Evolutionary conservation across 768 basidiomycete species (phyloP).

Genomic region (Macrolepiota fuliginosa): DNA sequence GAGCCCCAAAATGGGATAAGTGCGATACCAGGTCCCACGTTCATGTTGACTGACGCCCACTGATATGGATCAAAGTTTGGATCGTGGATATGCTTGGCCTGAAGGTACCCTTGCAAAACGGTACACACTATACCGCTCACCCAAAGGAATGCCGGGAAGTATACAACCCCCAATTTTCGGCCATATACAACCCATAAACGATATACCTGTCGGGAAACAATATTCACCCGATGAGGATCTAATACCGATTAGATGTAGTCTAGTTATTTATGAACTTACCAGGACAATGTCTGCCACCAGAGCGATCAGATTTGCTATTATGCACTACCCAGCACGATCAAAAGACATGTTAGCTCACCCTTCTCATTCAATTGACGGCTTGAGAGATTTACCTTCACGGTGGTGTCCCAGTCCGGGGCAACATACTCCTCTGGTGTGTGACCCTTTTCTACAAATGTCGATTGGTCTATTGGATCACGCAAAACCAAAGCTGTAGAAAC

Average conservation of each 20-base stretch:
- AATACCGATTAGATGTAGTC: too few relatives aligned
- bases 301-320: background rate
- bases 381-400: background rate
- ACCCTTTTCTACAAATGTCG: background rate
- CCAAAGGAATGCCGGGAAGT: slow-evolving; percentile 7
- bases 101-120: background rate
- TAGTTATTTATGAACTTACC: background rate
- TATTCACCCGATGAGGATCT: too few relatives aligned
- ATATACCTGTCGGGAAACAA: too few relatives aligned
- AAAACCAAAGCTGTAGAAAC: background rate
- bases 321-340: background rate
- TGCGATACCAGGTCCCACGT: too few relatives aligned
- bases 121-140: slow-evolving; percentile 8
- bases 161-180: background rate
- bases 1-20: too few relatives aligned
- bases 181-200: too few relatives aligned
- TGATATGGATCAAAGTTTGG: slow-evolving; percentile 2
- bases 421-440: background rate
- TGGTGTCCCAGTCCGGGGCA: background rate
- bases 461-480: background rate
- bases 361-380: background rate
- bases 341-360: too few relatives aligned
- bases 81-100: background rate
- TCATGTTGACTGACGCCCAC: background rate
- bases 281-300: background rate